Base-by-base conservation (phyloP, 371 early-diverging fungal species). In the Mucor velutinosus region DNA sequence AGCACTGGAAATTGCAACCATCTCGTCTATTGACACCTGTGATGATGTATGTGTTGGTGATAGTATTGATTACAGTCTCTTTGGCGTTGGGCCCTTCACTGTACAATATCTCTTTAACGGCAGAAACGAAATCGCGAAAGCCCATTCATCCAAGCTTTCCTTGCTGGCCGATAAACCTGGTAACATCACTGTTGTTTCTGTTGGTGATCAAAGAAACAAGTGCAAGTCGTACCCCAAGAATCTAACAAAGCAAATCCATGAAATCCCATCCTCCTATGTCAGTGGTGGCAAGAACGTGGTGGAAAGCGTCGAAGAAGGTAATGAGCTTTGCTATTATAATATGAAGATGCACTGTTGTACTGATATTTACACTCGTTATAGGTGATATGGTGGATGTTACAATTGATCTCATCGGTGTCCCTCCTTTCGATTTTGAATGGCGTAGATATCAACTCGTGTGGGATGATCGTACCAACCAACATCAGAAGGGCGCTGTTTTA, bases 381-480 rank as follows among this genome's bases (percentile, higher is more conserved):
- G 80, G 86, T 37, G 86, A 85, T 25, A 81, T 80, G 79, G 80
- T 78, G 6, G 81, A 86, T 60, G 83, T 81, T 15, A 69, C 72
- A 7, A 74, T 86, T 29, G 81, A 86, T 53, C 67, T 86, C 10
- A 59, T 80, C 47, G 86, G 86, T 41, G 76, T 73, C 15, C 83
- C 86, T 27, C 86, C 86, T 5, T 86, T 86, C 64, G 79, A 83
- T 43, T 86, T 86, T 68, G 81, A 80, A 62, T 86, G 84, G 81
- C 80, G 76, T 53, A 72, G 84, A 58, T 81, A 77, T 58, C 76
- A 81, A 64, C 63, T 82, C 6, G 72, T 82, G 23, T 81, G 76
- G 76, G 79, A 83, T 65, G 60, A 55, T 11, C 45, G 66, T 11
- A 70, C 76, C 17, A 78, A 79, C 11, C 75, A 73, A n/a, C 75